Percentiles rank a stretch among this genome's conserved stretches.
phyloP scores from a whole-genome alignment of 768 basidiomycete species.

The Tephrocybe sp. region DNA sequence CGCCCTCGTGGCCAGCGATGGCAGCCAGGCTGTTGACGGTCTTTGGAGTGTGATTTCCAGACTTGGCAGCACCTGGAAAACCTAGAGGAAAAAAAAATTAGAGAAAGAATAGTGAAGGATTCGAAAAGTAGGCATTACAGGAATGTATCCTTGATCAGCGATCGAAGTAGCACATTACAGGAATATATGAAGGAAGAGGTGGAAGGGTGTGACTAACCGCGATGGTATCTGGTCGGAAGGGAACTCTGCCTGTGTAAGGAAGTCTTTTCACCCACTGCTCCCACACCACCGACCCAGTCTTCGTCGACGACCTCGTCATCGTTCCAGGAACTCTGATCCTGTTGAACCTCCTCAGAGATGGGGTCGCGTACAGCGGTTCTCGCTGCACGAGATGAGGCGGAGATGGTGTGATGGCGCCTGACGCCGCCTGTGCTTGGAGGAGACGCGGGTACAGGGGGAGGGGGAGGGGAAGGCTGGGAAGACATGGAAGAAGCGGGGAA shows the following conservation, averaged over 20 bases:
- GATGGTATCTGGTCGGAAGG: constrained; percentile 77
- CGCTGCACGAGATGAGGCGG: constrained; percentile 67
- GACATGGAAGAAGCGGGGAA: constrained; percentile 28
- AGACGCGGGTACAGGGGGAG: constrained; percentile 41
- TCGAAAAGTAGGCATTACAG: constrained; percentile 19
- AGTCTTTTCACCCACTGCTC: constrained; percentile 82
- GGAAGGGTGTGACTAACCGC: constrained; percentile 49
- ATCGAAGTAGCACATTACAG: constrained; percentile 17
- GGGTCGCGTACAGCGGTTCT: constrained; percentile 59
- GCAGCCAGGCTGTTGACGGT: constrained; percentile 81
- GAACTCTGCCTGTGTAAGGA: constrained; percentile 80
- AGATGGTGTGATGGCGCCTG: constrained; percentile 84
- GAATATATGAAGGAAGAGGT: constrained; percentile 1
- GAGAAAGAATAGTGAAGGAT: constrained; percentile 5
- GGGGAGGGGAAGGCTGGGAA: constrained; percentile 32
- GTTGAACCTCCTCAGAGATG: constrained; percentile 67
- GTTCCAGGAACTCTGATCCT: constrained; percentile 57
- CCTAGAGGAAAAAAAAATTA: constrained; percentile 34
- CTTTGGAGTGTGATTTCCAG: constrained; percentile 68
- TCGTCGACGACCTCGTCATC: constrained; percentile 79
- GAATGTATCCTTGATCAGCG: constrained; percentile 21
- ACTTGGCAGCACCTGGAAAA: constrained; percentile 51
- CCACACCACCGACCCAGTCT: constrained; percentile 80
- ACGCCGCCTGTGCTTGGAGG: constrained; percentile 50
- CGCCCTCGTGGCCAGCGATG: constrained; percentile 84